Base-by-base conservation (phyloP, 176 grass and related monocot species). In the Oryza punctata region DNA sequence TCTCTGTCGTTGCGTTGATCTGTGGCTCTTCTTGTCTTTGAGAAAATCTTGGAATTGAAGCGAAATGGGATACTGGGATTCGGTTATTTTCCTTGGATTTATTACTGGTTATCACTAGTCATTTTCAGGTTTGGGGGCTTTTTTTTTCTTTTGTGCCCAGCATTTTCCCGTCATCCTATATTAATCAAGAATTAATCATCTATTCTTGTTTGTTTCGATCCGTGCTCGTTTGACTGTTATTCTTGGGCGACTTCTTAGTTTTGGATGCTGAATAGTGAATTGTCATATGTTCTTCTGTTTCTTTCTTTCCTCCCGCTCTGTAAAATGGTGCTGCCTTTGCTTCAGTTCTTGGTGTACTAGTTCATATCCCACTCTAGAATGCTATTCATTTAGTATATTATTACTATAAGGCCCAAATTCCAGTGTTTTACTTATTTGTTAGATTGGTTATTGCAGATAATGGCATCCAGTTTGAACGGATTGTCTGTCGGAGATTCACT, bases 401-500 rank as follows among this genome's bases (percentile, higher is more conserved):
- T 19, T 70, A 0, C 11, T 82, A 4, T 32, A 18, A 57, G 18
- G 1, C 1, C 50, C 1, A 8, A 61, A 61, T 61, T 61, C 57
- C 2, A 11, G 57, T 24, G 57, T 61, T 61, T 61, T 24, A 24
- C 2, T 47, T 84, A 38, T 67, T 7, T 19, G 11, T 47, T 21
- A n/a, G 44, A 25, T 40, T 73, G 25, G 10, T 6, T 26, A 45
- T 70, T 86, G 73, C 64, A 95, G 93, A 95, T 95, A 70, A 95
- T 95, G 93, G 93, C 93, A 33, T 90, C 93, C 64, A 92, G 89
- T 71, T 75, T 98, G 79, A 98, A 98, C 49, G 96, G 96, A 45
- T 67, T 98, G 37, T 96, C 96, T 71, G 93, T 96, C 23, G 93
- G 93, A 43, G 93, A 98, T 77, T 83, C 96, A 10, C 89, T 96